phyloP scores from a whole-genome alignment of 2,329 filamentous ascomycete species.

The Aspergillus pseudotamarii region DNA sequence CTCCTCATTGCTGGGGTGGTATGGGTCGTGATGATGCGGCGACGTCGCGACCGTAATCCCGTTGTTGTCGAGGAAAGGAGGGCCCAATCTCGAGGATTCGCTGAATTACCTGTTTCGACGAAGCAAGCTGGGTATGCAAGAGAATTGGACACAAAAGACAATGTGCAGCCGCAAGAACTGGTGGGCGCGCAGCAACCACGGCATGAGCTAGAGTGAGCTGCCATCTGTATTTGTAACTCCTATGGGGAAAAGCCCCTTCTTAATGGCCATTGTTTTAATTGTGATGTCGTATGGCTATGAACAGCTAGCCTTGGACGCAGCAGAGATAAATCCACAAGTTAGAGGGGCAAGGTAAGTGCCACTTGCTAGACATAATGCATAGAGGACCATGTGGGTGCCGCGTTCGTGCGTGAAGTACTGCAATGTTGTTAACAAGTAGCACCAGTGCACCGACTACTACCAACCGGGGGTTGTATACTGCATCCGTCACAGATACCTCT shows the following conservation, averaged over 20 bases:
- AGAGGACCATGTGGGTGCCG: constrained; percentile 44
- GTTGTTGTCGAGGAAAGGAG: neutral
- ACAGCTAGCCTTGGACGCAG: constrained; percentile 48
- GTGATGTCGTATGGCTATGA: neutral
- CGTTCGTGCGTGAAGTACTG: constrained; percentile 48
- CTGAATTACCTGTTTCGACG: neutral
- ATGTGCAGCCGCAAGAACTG: constrained; percentile 4
- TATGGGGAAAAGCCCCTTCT: neutral
- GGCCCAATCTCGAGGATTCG: neutral
- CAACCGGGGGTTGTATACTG: constrained; percentile 33
- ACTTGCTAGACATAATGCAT: constrained; percentile 43
- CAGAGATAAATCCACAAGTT: constrained; percentile 22
- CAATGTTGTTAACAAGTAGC: too few relatives aligned
- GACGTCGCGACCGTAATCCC: neutral
- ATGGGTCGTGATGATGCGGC: constrained; percentile 6
- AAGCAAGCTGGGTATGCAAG: neutral
- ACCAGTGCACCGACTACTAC: too few relatives aligned
- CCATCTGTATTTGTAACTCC: neutral
- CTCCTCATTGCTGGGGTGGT: constrained; percentile 3
- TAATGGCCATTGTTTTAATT: neutral
- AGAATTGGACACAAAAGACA: neutral
- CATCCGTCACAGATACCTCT: constrained; percentile 44
- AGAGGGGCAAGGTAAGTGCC: constrained; percentile 47
- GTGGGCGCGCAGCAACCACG: constrained; percentile 1
- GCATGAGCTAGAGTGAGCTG: neutral